Percentiles rank a stretch among this genome's conserved stretches.
These are phyloP conservation scores for Sporothrix euskadiensis DNA, from an alignment of 2,329 filamentous ascomycete genomes.

Conservation along the genomic window DNA sequence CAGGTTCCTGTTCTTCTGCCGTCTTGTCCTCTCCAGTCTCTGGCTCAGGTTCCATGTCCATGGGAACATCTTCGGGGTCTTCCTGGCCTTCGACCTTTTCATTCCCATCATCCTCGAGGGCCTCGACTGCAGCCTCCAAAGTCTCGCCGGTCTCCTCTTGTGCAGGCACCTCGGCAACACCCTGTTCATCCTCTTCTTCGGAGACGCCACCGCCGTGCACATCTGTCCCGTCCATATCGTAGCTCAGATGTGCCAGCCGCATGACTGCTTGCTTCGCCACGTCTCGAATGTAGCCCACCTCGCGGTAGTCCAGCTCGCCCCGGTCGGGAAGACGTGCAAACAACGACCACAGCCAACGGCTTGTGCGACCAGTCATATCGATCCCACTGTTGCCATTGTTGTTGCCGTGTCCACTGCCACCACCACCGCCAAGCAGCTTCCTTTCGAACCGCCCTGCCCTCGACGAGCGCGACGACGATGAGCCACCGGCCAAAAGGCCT, in stretches of 20 bases:
- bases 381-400: slow-evolving; percentile 47
- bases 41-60: slow-evolving; percentile 30
- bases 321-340: slow-evolving; percentile 72
- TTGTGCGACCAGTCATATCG: slow-evolving; percentile 64
- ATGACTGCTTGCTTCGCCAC: slow-evolving; percentile 74
- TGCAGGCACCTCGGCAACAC: slow-evolving; percentile 41
- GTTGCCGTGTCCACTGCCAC: neutral
- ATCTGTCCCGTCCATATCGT: slow-evolving; percentile 47
- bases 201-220: slow-evolving; percentile 34
- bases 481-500: slow-evolving; percentile 57
- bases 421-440: neutral
- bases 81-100: neutral
- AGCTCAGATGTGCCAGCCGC: slow-evolving; percentile 55
- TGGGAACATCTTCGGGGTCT: slow-evolving; percentile 26
- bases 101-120: neutral
- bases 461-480: slow-evolving; percentile 31
- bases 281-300: slow-evolving; percentile 75
- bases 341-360: slow-evolving; percentile 83
- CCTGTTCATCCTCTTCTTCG: slow-evolving; percentile 45
- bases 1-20: slow-evolving; percentile 38
- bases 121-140: neutral
- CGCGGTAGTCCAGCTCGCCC: slow-evolving; percentile 72
- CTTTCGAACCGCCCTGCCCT: slow-evolving; percentile 27
- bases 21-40: slow-evolving; percentile 18
- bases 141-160: neutral